A percentile compares a stretch with the other conserved stretches of the same genome.
Conservation (phyloP, 2,329 filamentous ascomycete genomes). For the Chrysoporthe cubensis region DNA sequence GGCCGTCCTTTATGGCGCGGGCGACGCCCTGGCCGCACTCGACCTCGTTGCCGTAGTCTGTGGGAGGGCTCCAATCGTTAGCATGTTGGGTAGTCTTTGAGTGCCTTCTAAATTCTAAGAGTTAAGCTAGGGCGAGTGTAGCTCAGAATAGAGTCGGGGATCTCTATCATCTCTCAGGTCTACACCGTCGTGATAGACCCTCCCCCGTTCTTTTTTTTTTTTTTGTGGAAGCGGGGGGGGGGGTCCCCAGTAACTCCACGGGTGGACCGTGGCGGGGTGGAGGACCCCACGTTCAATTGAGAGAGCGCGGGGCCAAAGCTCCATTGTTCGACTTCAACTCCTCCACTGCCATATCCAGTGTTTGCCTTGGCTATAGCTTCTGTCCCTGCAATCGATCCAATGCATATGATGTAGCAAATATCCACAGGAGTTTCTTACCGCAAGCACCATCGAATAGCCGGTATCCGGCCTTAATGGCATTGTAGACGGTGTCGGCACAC, state of each 20-base stretch:
- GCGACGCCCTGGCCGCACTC: conserved; percentile 77
- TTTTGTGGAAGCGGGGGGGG: conserved; percentile 4
- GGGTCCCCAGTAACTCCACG: conserved; percentile 12
- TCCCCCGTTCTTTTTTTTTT: not conserved
- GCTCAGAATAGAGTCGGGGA: too few relatives aligned
- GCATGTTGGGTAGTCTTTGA: conserved; percentile 1
- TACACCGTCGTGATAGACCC: too few relatives aligned
- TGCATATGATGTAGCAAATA: not conserved
- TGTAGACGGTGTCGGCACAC: conserved; percentile 77
- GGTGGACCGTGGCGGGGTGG: conserved; percentile 9
- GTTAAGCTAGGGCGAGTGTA: not conserved
- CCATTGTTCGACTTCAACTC: not conserved
- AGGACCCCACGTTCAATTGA: not conserved
- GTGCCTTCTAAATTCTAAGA: not conserved
- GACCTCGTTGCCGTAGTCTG: conserved; percentile 83
- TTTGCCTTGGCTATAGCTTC: conserved; percentile 1
- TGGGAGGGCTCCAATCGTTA: not conserved
- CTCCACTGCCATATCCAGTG: not conserved
- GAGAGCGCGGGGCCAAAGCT: not conserved
- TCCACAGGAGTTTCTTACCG: conserved; percentile 45
- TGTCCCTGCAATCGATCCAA: not conserved
- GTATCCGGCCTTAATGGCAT: conserved; percentile 68
- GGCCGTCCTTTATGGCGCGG: conserved; percentile 77
- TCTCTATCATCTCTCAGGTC: too few relatives aligned
- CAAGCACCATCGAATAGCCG: conserved; percentile 64